Evolutionary conservation across 495 filamentous ascomycete species (phyloP).

Genomic region (Xylaria longipes): DNA sequence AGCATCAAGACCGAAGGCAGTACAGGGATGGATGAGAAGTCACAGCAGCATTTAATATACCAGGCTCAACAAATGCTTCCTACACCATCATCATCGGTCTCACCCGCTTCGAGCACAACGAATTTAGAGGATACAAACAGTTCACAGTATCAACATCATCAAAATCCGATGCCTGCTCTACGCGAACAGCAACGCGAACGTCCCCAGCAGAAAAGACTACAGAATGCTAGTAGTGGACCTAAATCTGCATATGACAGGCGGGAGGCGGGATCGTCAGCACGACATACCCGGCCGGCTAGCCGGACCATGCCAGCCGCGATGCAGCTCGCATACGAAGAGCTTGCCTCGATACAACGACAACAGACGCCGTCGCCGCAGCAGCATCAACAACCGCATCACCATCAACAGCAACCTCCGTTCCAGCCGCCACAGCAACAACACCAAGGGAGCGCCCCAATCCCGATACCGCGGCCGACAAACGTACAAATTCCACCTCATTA

Average conservation of each 20-base stretch:
- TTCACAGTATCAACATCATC: conserved; percentile 6
- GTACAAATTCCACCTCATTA: conserved; percentile 6
- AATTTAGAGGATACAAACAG: conserved; percentile 1
- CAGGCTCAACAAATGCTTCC: conserved; percentile 21
- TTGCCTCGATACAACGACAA: conserved; percentile 20
- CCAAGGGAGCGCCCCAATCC: conserved; percentile 16
- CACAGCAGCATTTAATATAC: conserved; percentile 19
- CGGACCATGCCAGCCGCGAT: conserved; percentile 17
- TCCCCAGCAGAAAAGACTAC: conserved; percentile 21
- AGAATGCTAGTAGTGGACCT: conserved; percentile 16
- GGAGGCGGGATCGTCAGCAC: conserved; percentile 9
- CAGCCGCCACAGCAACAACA: conserved; percentile 17
- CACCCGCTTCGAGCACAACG: conserved; percentile 11
- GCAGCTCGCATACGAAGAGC: conserved; percentile 27
- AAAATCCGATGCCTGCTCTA: background rate
- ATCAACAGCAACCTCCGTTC: conserved; percentile 11
- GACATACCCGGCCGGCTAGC: conserved; percentile 3
- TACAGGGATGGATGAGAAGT: background rate
- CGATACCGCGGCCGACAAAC: conserved; percentile 6
- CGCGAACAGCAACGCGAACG: conserved; percentile 25
- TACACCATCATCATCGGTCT: conserved; percentile 21
- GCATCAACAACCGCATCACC: conserved; percentile 6
- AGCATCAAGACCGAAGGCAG: conserved; percentile 8
- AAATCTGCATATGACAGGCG: conserved; percentile 25
- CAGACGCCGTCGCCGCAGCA: conserved; percentile 3